phyloP scores from a whole-genome alignment of 805 yeast species.

The Wickerhamiella galacta region DNA sequence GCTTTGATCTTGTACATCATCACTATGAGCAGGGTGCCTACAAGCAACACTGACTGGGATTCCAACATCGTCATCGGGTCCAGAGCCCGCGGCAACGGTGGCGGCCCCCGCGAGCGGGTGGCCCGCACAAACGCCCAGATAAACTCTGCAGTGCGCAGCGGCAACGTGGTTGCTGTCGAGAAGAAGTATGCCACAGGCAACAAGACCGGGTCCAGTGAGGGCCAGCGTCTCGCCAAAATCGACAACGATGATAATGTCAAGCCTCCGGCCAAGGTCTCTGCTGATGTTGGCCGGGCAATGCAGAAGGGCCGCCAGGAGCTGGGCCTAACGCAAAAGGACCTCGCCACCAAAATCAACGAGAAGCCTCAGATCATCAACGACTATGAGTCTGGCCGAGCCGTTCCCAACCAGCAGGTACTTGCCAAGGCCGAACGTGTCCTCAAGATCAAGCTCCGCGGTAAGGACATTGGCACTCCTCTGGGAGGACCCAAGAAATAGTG shows the following conservation, averaged over 20 bases:
- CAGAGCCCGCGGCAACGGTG: constrained; percentile 66
- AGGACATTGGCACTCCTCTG: constrained; percentile 83
- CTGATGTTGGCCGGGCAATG: constrained; percentile 74
- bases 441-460: constrained; percentile 92
- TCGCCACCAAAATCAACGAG: constrained; percentile 90
- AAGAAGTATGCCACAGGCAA: constrained; percentile 67
- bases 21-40: constrained; percentile 14
- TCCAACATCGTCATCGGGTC: constrained; percentile 75
- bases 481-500: constrained; percentile 27
- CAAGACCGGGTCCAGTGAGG: constrained; percentile 59
- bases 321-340: constrained; percentile 82
- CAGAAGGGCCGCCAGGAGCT: constrained; percentile 74
- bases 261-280: constrained; percentile 76
- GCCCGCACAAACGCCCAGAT: constrained; percentile 63
- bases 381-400: constrained; percentile 91
- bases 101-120: constrained; percentile 74
- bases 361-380: constrained; percentile 91
- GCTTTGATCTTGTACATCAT: background rate
- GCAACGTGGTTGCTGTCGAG: constrained; percentile 77
- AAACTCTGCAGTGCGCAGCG: constrained; percentile 89
- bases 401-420: constrained; percentile 88
- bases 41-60: constrained; percentile 60
- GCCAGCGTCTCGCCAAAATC: constrained; percentile 84
- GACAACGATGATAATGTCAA: constrained; percentile 90
- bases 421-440: constrained; percentile 85